Base-by-base conservation (phyloP, 495 filamentous ascomycete species). In the Neurospora sp. region DNA sequence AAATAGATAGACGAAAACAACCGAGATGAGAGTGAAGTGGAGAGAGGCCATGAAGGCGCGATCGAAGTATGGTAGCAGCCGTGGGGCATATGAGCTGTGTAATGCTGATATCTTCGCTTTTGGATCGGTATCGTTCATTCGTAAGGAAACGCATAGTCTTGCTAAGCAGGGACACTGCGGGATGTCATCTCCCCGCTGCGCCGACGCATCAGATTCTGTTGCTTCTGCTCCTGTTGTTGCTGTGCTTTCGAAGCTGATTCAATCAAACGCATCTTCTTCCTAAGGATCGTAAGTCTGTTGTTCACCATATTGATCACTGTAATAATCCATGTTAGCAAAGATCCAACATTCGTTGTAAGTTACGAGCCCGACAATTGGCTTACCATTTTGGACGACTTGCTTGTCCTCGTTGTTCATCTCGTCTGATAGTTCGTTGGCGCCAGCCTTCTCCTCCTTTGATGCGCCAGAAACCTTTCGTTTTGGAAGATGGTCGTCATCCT, bases 401-500 rank as follows among this genome's bases (percentile, higher is more conserved):
- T 91, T 89, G 80, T 95, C 92, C 73, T 94, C 91, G 69, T 85
- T 84, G 80, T 90, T 89, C 70, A 94, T 87, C 12, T 88, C 89
- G 73, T 86, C 86, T 4, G 85, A 78, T 1, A 76, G 73, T 35
- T 85, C 86, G 22, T 90, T 70, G 75, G 76, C 80, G 14, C 80
- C 78, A 27, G 84, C 79, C 59, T 80, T 83, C 47, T 85, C 85
- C 3, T 84, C 81, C 76, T 75, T 81, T 2, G 77, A 80, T 14
- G 79, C 79, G 22, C 77, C 78, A 12, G 82, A 81, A 69, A 80
- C 72, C 39, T 81, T 71, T 0, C 82, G 80, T 73, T 82, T 83
- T 7, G 83, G 81, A 69, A 84, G 75, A 75, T 92, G 75, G 75
- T 92, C 92, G 53, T 93, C 93, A 39, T 97, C 94, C 41, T 87